Conservation (phyloP, 257 asterid genomes). For the Anisodus acutangulus region DNA sequence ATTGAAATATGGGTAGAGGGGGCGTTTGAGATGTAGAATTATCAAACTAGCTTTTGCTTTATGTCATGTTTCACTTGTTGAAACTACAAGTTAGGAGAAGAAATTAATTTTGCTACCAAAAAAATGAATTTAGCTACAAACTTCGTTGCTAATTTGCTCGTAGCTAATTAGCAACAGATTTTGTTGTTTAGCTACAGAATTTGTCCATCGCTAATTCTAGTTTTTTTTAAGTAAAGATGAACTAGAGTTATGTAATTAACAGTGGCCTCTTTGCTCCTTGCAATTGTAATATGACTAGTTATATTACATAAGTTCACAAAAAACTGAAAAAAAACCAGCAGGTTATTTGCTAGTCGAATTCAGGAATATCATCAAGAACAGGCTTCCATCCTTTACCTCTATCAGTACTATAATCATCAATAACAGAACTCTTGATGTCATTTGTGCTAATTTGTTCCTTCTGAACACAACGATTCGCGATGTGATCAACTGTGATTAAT, state of each 20-base stretch:
- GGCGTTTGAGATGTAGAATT: background rate
- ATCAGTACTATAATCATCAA: constrained; percentile 1
- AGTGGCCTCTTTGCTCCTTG: background rate
- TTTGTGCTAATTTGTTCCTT: constrained; percentile 28
- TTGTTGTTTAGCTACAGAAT: too few species aligned
- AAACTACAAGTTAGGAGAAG: background rate
- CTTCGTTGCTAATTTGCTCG: too few species aligned
- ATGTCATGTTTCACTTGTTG: background rate
- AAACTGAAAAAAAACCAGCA: too few species aligned
- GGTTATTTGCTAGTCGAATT: background rate
- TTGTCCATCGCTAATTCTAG: too few species aligned
- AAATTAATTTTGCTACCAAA: too few species aligned
- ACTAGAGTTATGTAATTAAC: background rate
- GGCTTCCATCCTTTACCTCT: constrained; percentile 30
- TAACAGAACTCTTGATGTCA: constrained; percentile 24
- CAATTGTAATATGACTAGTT: background rate
- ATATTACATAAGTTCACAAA: background rate
- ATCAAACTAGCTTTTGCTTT: background rate
- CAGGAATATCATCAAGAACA: constrained; percentile 30
- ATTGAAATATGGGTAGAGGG: background rate
- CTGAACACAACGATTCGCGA: constrained; percentile 41
- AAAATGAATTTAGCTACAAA: too few species aligned
- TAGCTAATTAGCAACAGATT: too few species aligned
- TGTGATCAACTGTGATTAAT: constrained; percentile 51
- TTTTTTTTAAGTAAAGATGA: background rate